Base-by-base conservation (phyloP, 2,329 filamentous ascomycete species). In the Alternaria viburni region DNA sequence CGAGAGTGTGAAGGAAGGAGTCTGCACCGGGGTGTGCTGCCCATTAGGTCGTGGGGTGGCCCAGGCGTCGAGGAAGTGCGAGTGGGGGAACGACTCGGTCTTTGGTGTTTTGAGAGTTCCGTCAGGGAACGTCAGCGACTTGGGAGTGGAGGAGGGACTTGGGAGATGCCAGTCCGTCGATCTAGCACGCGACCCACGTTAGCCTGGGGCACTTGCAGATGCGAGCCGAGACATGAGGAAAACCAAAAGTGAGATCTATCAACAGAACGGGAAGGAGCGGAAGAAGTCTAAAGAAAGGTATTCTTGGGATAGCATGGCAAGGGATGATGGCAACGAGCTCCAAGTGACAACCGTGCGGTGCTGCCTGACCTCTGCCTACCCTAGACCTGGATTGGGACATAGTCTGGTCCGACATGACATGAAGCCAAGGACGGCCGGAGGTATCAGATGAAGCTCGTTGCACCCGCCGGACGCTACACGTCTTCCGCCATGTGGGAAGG, bases 41-140 rank as follows among this genome's bases (percentile, higher is more conserved):
- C 74, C 79, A 77, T 79, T 78, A 69, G 77, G 70, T 64, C 74
- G 75, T 26, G 83, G 83, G 28, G 83, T 85, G 47, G 79, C 77
- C 77, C 83, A 85, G 66, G 83, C 83, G 77, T 85, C 83, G 66
- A 83, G 79, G 64, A 85, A 85, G 66, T 85, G 82, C 15, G 82
- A 76, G 71, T 66, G 81, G 72, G 70, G 78, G 75, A 70, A 67
- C 26, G 74, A 74, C 41, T 80, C 79, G 10, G 80, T 79, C 69
- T 81, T 83, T 44, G 83, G 83, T 32, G 83, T 85, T 63, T 82
- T 82, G 54, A 82, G 76, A 62, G 74, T 74, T 49, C 75, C 70
- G 70, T 81, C 76, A 61, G 79, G 76, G 65, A 81, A 80, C 23
- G 77, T 79, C 60, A 72, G 70, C 56, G 79, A 81, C 65, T 81